These are phyloP conservation scores for Nepenthes mirabilis DNA, from an alignment of 148 eudicot species.

Conservation along the genomic window DNA sequence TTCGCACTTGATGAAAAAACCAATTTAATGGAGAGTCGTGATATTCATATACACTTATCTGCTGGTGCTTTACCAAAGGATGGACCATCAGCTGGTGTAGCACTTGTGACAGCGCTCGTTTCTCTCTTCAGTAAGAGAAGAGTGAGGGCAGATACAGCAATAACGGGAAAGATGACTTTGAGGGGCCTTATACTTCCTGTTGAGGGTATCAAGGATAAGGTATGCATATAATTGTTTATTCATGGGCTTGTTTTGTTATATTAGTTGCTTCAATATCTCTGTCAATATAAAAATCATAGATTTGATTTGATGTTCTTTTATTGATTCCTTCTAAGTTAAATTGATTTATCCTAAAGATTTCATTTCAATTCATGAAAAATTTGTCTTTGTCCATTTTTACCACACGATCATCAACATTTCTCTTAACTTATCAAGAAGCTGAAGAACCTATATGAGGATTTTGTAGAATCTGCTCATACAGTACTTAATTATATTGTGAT, in stretches of 20 bases:
- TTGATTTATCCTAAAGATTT: too few relatives aligned
- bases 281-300: too few relatives aligned
- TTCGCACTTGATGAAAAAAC: constrained; percentile 41
- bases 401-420: too few relatives aligned
- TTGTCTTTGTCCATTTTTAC: too few relatives aligned
- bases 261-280: neutral
- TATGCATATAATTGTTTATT: constrained; percentile 1
- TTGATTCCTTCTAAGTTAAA: too few relatives aligned
- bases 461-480: too few relatives aligned
- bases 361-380: too few relatives aligned
- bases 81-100: constrained; percentile 96
- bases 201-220: constrained; percentile 98
- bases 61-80: constrained; percentile 98
- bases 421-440: too few relatives aligned
- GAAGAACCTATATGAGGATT: too few relatives aligned
- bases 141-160: constrained; percentile 97
- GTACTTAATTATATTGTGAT: too few relatives aligned
- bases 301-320: too few relatives aligned
- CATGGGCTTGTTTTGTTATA: neutral
- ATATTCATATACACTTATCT: constrained; percentile 94
- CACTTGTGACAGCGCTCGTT: constrained; percentile 84
- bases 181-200: constrained; percentile 93
- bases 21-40: constrained; percentile 74
- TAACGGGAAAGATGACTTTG: constrained; percentile 97
- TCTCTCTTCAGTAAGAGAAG: constrained; percentile 65